Base-by-base conservation (phyloP, 352 stramenopile species). In the Phytophthora macrochlamydospora region DNA sequence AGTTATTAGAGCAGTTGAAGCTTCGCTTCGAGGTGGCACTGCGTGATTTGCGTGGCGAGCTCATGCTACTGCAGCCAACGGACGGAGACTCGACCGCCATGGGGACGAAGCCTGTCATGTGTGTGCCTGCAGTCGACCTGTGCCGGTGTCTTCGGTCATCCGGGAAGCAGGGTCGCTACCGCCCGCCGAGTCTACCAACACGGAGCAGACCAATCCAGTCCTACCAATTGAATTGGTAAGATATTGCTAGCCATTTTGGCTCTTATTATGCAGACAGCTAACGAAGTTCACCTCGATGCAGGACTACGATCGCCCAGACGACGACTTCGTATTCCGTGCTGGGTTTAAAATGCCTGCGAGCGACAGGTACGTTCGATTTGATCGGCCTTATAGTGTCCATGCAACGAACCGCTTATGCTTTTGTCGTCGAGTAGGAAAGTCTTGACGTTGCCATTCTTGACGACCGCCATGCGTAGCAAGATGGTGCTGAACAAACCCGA, bases 261-360 rank as follows among this genome's bases (percentile, higher is more conserved):
- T 37, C 50, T 46, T 13, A 30, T 30, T 13, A 32, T 54, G 30
- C 5, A 64, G 11, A 49, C 7, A 45, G 40, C 38, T 67, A 44
- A 69, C 51, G 33, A 54, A 50, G 24, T n/a, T 30, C 28, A 32
- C 33, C 72, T 55, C 59, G 31, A 40, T 68, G 30, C 67, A 84
- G 77, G 85, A 91, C 18, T 83, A 80, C 30, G 82, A 93, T 38
- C 83, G 79, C 35, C 69, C 59, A 1, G 85, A 92, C 45, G 80
- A 91, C n/a, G 87, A 93, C 13, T 93, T 81, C 63, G 87, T 94
- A 2, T 95, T 80, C 65, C 85, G 85, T 29, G 87, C 78, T 18
- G 85, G 85, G n/a, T 95, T 94, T 60, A 86, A 88, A 57, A 95
- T 94, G 85, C 85, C 87, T 33, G 83, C 82, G 4, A 87, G 81